Evolutionary conservation across 768 basidiomycete species (phyloP).

Genomic region (Pisolithus sp.): DNA sequence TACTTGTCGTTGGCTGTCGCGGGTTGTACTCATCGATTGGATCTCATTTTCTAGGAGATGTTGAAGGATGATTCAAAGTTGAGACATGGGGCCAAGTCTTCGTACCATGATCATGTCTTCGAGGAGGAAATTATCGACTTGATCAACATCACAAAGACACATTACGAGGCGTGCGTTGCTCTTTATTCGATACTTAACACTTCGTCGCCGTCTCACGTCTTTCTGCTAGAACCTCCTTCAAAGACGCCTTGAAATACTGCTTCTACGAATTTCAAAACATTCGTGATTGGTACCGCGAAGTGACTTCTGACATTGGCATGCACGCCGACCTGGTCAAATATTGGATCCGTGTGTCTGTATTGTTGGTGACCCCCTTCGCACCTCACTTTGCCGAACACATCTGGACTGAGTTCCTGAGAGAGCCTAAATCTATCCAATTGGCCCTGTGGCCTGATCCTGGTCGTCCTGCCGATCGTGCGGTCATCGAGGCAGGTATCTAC

Average conservation of each 20-base stretch:
- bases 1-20: not conserved
- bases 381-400: conserved; percentile 94
- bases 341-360: conserved; percentile 78
- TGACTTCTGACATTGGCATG: conserved; percentile 86
- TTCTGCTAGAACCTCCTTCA: conserved; percentile 74
- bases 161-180: conserved; percentile 70
- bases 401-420: conserved; percentile 68
- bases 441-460: conserved; percentile 78
- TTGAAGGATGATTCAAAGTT: conserved; percentile 62
- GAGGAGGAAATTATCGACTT: conserved; percentile 86
- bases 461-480: conserved; percentile 50
- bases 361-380: conserved; percentile 80
- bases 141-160: conserved; percentile 72
- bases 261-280: conserved; percentile 92
- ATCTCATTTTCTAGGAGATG: conserved; percentile 55
- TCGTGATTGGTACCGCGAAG: conserved; percentile 95
- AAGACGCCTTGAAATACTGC: conserved; percentile 90
- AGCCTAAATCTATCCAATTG: conserved; percentile 69
- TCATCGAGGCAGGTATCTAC: conserved; percentile 74
- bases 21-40: not conserved
- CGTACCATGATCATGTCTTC: conserved; percentile 85
- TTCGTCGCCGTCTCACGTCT: not conserved
- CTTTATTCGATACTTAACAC: not conserved
- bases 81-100: conserved; percentile 64
- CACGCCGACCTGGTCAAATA: conserved; percentile 79